Base-by-base conservation (phyloP, 768 basidiomycete species). In the Boletus rufocinnamomeus region DNA sequence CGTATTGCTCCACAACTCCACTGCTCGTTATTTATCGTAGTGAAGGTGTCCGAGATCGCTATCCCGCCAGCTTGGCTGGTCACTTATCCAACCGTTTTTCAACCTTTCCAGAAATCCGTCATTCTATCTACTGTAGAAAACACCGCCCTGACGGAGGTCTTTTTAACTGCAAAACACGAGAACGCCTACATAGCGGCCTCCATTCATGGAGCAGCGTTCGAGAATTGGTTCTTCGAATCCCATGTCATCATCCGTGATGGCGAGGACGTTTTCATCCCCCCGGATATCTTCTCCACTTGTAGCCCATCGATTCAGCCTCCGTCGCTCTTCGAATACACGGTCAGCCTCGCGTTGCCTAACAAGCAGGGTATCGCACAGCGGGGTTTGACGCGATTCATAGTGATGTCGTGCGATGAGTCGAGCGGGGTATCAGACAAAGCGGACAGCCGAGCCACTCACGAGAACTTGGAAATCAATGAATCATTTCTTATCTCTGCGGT, bases 401-500 rank as follows among this genome's bases (percentile, higher is more conserved):
- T 88, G 16, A 72, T 80, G 2, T 73, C 74, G 27, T 69, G 69
- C 23, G 63, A 73, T 27, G 60, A 52, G 28, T 25, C 54, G 56
- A 50, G n/a, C 9, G 44, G 37, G 34, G 47, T 6, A 8, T 51
- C 50, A 21, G 59, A 54, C 56, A 58, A 52, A 34, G 58, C 27
- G 45, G 50, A 59, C 17, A 23, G 1, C 17, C 58, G 50, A 25
- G 65, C 61, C 61, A 60, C 58, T 45, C 63, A 66, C 10, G 84
- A 86, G 34, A 67, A 62, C 19, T 69, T 91, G 48, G 90, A 91
- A 71, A 93, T 93, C 53, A 82, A 82, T 64, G 86, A 91, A 66
- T 80, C 74, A 19, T 93, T 93, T 70, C 78, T 92, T 25, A 86
- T 83, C 9, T 80, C 76, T 58, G 77, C 84, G 34, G 64, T 83